A percentile compares a stretch with the other conserved stretches of the same genome.
phyloP scores from a whole-genome alignment of 2,329 filamentous ascomycete genomes.

The Phialophora expanda region DNA sequence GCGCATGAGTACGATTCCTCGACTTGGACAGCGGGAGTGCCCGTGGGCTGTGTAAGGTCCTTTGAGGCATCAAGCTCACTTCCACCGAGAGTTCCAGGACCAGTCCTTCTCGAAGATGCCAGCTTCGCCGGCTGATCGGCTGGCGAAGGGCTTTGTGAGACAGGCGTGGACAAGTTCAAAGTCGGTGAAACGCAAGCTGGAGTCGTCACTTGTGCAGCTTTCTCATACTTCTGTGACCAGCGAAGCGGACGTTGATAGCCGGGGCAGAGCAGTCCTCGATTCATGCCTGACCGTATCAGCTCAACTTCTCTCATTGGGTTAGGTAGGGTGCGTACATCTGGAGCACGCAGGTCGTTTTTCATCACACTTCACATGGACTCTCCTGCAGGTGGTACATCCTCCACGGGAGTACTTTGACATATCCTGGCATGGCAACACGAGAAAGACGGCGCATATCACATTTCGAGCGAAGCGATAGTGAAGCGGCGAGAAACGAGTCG shows the following conservation, averaged over 20 bases:
- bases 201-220: background rate
- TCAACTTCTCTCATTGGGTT: background rate
- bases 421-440: background rate
- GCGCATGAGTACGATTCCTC: background rate
- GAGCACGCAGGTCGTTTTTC: slow-evolving; percentile 17
- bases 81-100: background rate
- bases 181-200: background rate
- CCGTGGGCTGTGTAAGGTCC: background rate
- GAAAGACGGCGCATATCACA: background rate
- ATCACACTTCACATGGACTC: slow-evolving; percentile 15
- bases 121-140: background rate
- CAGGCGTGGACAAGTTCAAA: background rate
- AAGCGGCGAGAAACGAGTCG: background rate
- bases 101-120: background rate
- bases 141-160: background rate
- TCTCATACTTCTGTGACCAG: slow-evolving; percentile 19
- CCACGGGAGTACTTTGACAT: slow-evolving; percentile 20
- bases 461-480: slow-evolving; percentile 1
- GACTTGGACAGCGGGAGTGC: background rate
- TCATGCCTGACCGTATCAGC: slow-evolving; percentile 13
- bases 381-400: slow-evolving; percentile 11
- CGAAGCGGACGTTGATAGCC: slow-evolving; percentile 15
- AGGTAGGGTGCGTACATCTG: slow-evolving; percentile 15
- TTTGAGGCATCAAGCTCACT: background rate
- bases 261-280: slow-evolving; percentile 16